phyloP scores from a whole-genome alignment of 192 early-diverging fungal species.

The Coemansia sp. region DNA sequence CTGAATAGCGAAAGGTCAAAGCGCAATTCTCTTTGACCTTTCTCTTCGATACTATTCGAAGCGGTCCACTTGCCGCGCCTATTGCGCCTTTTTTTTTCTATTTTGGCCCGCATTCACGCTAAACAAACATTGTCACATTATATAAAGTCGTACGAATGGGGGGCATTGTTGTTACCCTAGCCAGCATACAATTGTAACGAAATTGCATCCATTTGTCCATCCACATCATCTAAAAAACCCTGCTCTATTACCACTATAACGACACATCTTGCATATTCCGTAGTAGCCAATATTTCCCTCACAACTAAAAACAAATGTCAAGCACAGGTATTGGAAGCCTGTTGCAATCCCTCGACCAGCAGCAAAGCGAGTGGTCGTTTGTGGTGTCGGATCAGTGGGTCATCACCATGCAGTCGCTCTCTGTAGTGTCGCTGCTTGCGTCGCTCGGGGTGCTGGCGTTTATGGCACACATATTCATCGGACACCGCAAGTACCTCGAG shows the following conservation, averaged over 20 bases:
- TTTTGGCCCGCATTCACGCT: neutral
- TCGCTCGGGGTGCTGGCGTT: slow-evolving; percentile 16
- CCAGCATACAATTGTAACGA: no score
- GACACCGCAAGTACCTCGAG: slow-evolving; percentile 26
- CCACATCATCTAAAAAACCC: no score
- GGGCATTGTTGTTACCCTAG: no score
- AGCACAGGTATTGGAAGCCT: neutral
- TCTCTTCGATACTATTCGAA: neutral
- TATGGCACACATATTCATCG: slow-evolving; percentile 11
- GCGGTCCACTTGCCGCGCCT: neutral
- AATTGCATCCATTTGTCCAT: no score
- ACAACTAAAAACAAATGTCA: neutral
- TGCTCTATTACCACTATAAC: no score
- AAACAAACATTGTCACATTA: neutral
- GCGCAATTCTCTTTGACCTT: neutral
- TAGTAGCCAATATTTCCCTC: neutral
- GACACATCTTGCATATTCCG: neutral
- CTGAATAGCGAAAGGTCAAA: neutral
- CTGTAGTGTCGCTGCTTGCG: slow-evolving; percentile 24
- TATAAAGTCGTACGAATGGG: neutral
- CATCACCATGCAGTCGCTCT: slow-evolving; percentile 23
- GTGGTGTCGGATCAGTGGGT: slow-evolving; percentile 32
- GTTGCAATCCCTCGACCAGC: neutral
- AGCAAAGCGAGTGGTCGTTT: slow-evolving; percentile 25
- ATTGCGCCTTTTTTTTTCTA: neutral